These are phyloP conservation scores for Pichia phayaonensis DNA, from an alignment of 805 yeast genomes.

Conservation along the genomic window DNA sequence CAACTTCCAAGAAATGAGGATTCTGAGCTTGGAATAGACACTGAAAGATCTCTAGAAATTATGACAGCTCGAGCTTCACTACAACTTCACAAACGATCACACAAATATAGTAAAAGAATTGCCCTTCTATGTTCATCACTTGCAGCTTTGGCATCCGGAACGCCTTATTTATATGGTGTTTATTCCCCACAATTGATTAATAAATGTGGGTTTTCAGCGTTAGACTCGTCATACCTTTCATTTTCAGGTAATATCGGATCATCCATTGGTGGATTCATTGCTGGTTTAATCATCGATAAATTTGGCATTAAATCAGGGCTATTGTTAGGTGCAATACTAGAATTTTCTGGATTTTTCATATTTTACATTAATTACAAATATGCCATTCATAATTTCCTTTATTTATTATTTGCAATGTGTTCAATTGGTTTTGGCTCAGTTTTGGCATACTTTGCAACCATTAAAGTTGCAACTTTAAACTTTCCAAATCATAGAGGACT, in stretches of 20 bases:
- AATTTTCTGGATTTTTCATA: conserved; percentile 47
- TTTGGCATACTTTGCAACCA: conserved; percentile 49
- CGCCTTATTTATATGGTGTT: conserved; percentile 68
- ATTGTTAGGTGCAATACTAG: conserved; percentile 45
- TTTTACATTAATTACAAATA: conserved; percentile 41
- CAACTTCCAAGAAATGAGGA: not conserved
- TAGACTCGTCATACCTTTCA: conserved; percentile 58
- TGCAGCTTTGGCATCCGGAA: conserved; percentile 63
- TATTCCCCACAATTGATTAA: conserved; percentile 65
- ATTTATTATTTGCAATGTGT: conserved; percentile 42
- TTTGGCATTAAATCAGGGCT: conserved; percentile 50
- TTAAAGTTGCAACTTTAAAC: conserved; percentile 52
- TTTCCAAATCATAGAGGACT: conserved; percentile 66
- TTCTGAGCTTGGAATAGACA: not conserved
- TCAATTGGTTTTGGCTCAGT: conserved; percentile 61
- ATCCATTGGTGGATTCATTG: conserved; percentile 62
- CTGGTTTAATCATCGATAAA: conserved; percentile 59
- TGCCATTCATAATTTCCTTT: conserved; percentile 30
- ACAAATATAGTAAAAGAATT: conserved; percentile 5
- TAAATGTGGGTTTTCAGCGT: conserved; percentile 47
- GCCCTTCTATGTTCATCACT: conserved; percentile 26
- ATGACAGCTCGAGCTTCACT: not conserved
- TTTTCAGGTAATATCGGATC: conserved; percentile 57
- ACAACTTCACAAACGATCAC: not conserved
- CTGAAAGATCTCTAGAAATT: not conserved